A percentile compares a stretch with the other conserved stretches of the same genome.
Evolutionary conservation across 2,329 filamentous ascomycete species (phyloP).

Genomic region (Anisogramma anomala): DNA sequence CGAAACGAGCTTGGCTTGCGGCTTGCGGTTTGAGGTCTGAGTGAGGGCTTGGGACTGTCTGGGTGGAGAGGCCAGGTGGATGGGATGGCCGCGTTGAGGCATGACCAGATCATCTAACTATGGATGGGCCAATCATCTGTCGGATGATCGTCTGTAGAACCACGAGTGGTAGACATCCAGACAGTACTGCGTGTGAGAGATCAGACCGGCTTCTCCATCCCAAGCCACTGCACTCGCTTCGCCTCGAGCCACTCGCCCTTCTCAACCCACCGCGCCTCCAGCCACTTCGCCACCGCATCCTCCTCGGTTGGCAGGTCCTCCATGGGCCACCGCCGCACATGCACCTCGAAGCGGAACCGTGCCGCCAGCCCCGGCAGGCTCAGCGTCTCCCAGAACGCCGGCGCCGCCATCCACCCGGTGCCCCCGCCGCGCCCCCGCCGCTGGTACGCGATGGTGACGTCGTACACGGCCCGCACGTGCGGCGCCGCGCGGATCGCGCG

Average conservation of each 20-base stretch:
- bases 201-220: no score
- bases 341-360: constrained; percentile 39
- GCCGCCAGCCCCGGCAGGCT: constrained; percentile 29
- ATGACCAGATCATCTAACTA: no score
- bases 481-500: constrained; percentile 39
- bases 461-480: constrained; percentile 43
- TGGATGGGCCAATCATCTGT: no score
- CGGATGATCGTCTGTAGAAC: no score
- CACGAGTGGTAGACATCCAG: no score
- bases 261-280: constrained; percentile 41
- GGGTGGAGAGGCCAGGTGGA: no score
- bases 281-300: constrained; percentile 37
- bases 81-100: no score
- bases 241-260: constrained; percentile 40
- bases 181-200: no score
- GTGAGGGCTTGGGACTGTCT: no score
- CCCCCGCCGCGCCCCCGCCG: constrained; percentile 20
- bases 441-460: constrained; percentile 44
- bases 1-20: no score
- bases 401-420: constrained; percentile 22
- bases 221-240: constrained; percentile 33
- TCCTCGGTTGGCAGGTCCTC: constrained; percentile 36
- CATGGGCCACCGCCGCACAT: constrained; percentile 36
- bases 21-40: no score
- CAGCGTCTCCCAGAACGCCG: constrained; percentile 42